phyloP scores from a whole-genome alignment of 164 flowering plant genomes.

The Buxus sempervirens region DNA sequence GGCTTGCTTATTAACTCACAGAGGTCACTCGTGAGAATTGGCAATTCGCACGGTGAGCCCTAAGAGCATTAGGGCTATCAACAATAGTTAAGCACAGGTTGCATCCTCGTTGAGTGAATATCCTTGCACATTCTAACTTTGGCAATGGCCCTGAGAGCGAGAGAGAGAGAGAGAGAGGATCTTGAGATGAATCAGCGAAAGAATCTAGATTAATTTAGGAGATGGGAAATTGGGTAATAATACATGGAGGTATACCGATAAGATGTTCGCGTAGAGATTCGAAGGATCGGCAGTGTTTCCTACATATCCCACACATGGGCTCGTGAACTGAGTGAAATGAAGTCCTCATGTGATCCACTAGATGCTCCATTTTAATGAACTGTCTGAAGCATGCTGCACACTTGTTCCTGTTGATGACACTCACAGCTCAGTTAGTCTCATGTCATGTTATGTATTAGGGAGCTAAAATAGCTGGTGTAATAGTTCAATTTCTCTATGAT shows the following conservation, averaged over 20 bases:
- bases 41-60: conserved; percentile 58
- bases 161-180: too few relatives aligned
- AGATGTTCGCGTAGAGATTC: conserved; percentile 93
- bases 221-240: background rate
- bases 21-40: conserved; percentile 40
- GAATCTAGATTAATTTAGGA: too few relatives aligned
- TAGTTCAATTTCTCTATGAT: too few relatives aligned
- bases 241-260: conserved; percentile 39
- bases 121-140: conserved; percentile 71
- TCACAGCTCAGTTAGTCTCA: background rate
- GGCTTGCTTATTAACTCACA: conserved; percentile 17
- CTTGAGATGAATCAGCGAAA: too few relatives aligned
- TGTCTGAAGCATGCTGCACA: conserved; percentile 92
- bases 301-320: conserved; percentile 81
- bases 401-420: conserved; percentile 49
- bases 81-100: conserved; percentile 59
- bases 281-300: conserved; percentile 77
- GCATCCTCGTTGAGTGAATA: conserved; percentile 70
- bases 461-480: background rate
- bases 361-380: conserved; percentile 78
- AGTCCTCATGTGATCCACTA: conserved; percentile 85
- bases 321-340: conserved; percentile 91
- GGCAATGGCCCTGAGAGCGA: conserved; percentile 89
- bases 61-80: conserved; percentile 50
- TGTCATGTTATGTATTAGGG: too few relatives aligned